These are phyloP conservation scores for Diaporthe sp. DNA, from an alignment of 2,329 filamentous ascomycete genomes.

Conservation along the genomic window DNA sequence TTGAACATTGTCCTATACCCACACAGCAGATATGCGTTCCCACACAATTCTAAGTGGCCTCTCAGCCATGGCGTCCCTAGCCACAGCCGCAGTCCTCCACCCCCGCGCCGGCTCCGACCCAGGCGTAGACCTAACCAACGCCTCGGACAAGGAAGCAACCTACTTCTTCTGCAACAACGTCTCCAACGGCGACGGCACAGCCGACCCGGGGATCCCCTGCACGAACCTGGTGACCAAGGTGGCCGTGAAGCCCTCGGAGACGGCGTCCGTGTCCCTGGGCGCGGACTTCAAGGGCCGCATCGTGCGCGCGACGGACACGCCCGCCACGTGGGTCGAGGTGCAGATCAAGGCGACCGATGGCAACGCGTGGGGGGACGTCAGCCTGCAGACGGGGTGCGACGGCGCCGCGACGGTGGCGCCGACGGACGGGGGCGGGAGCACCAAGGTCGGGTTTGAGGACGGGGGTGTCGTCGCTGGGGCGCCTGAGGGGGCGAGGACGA, in stretches of 20 bases:
- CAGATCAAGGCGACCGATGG: conserved; percentile 36
- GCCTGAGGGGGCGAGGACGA: conserved; percentile 26
- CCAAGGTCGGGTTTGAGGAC: conserved; percentile 26
- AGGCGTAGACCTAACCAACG: conserved; percentile 36
- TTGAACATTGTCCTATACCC: background rate
- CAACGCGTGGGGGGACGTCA: conserved; percentile 37
- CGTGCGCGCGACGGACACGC: conserved; percentile 34
- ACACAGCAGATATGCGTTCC: background rate
- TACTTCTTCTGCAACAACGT: conserved; percentile 40
- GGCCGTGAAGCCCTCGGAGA: conserved; percentile 23
- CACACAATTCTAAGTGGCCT: background rate
- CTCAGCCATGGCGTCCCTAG: background rate
- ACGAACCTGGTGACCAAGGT: conserved; percentile 27
- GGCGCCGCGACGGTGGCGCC: conserved; percentile 36
- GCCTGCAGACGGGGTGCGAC: conserved; percentile 35
- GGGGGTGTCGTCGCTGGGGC: conserved; percentile 2
- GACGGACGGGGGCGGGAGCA: conserved; percentile 9
- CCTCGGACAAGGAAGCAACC: conserved; percentile 32
- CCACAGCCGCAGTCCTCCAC: conserved; percentile 8
- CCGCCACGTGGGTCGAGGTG: conserved; percentile 39
- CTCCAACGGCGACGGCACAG: conserved; percentile 36
- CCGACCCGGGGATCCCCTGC: conserved; percentile 38
- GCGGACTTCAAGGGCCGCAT: conserved; percentile 36
- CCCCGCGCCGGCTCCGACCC: conserved; percentile 30
- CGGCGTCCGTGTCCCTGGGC: conserved; percentile 13